Conservation (phyloP, 768 basidiomycete species). For the Hygrophorus russula region DNA sequence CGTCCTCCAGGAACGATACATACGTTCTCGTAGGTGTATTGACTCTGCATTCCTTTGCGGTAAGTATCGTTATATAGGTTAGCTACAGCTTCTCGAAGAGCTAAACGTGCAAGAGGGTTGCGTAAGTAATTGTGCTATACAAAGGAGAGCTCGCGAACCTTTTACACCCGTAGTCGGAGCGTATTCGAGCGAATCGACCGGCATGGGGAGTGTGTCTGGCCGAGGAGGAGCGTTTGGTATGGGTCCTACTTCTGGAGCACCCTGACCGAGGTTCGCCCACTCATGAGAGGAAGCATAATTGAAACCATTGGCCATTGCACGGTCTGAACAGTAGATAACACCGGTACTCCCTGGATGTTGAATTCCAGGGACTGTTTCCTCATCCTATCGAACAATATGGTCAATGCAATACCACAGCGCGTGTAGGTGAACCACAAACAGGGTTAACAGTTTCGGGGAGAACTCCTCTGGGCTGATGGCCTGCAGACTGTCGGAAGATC, state of each 20-base stretch:
- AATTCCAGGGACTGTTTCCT: constrained; percentile 85
- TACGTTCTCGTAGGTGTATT: constrained; percentile 89
- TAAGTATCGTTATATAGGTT: constrained; percentile 83
- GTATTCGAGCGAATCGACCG: constrained; percentile 72
- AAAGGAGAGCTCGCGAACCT: constrained; percentile 25
- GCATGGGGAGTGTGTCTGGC: constrained; percentile 52
- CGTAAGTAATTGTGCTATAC: neutral
- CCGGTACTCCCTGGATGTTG: constrained; percentile 61
- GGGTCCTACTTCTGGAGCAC: constrained; percentile 80
- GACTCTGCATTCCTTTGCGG: constrained; percentile 64
- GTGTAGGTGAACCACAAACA: constrained; percentile 23
- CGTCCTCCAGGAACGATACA: constrained; percentile 94
- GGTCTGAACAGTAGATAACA: constrained; percentile 81
- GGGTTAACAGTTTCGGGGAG: constrained; percentile 65
- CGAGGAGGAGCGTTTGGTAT: constrained; percentile 67
- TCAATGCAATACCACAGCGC: neutral
- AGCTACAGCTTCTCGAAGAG: constrained; percentile 82
- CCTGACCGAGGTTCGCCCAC: constrained; percentile 89
- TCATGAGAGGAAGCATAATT: constrained; percentile 64
- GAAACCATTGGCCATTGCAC: constrained; percentile 94
- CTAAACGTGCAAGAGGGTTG: constrained; percentile 21
- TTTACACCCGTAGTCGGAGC: constrained; percentile 90
- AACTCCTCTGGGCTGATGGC: constrained; percentile 55
- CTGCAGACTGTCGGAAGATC: constrained; percentile 67
- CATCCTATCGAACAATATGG: constrained; percentile 34